Base-by-base conservation (phyloP, 2,329 filamentous ascomycete genomes). In the Gliomastix tumulicola region DNA sequence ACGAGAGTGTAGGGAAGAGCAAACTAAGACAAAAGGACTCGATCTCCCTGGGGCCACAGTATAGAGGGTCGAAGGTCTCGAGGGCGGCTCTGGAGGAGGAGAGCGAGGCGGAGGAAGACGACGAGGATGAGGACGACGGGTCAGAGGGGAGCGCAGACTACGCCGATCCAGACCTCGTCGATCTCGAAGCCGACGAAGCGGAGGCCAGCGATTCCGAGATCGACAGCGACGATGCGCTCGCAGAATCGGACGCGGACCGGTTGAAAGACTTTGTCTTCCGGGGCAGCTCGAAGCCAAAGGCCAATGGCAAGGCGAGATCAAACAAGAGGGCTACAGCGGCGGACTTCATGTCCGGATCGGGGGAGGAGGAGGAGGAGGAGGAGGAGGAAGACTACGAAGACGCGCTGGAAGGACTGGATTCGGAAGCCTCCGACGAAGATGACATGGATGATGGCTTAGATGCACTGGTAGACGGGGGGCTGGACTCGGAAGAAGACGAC, bases 1-100 rank as follows among this genome's bases (percentile, higher is more conserved):
- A 97, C 55, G 74, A 84, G 30, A 62, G 73, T 36, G 86, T 95
- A 21, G 84, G 82, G 16, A 92, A 89, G 68, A 92, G 84, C 64
- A 90, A 85, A 56, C 66, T 96, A 47, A 79, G 88, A 45, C 82
- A 86, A 53, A 79, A 79, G 40, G 79, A 87, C 22, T 71, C 73
- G 18, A 62, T 82, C 15, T 63, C 76, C 0, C 68, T 96, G 2
- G 90, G 88, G 1, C 80, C 83, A 12, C 76, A 87, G 53, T 97
- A 97, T 59, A 72, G 79, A 43, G 89, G 90, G 10, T 73, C 84
- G 15, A 76, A 76, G 33, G 75, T 96, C 23, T 88, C 80, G 46
- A 76, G 89, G 39, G 67, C 79, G 31, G 78, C 75, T 11, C 63
- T 88, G 13, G 70, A 80, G 6, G 68, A 74, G 23, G 71, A 71